These are phyloP conservation scores for Lachnum nothofagi DNA, from an alignment of 2,329 filamentous ascomycete species.

Conservation along the genomic window DNA sequence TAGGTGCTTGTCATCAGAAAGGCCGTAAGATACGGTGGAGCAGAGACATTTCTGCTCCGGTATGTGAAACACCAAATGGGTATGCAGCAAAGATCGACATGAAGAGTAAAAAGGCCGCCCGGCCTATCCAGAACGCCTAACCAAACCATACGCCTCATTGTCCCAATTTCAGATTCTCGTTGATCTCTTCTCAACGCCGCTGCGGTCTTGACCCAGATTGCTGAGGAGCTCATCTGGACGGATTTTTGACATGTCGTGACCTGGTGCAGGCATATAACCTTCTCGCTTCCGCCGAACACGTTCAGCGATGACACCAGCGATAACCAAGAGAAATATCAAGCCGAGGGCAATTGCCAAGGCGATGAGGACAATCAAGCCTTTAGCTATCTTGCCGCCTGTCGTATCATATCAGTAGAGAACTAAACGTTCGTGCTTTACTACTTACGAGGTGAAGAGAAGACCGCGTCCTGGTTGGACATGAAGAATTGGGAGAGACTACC, in stretches of 20 bases:
- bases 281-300: slow-evolving; percentile 70
- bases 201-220: slow-evolving; percentile 29
- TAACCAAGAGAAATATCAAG: slow-evolving; percentile 71
- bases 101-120: slow-evolving; percentile 20
- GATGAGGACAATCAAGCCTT: slow-evolving; percentile 77
- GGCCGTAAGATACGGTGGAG: slow-evolving; percentile 18
- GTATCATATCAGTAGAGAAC: slow-evolving; percentile 21
- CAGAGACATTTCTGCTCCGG: slow-evolving; percentile 14
- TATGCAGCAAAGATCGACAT: slow-evolving; percentile 26
- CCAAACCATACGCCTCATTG: slow-evolving; percentile 26
- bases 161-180: slow-evolving; percentile 27
- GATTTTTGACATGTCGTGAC: slow-evolving; percentile 53
- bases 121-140: slow-evolving; percentile 31
- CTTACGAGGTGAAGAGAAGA: slow-evolving; percentile 63
- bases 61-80: slow-evolving; percentile 22
- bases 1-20: slow-evolving; percentile 19
- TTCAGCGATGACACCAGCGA: slow-evolving; percentile 69
- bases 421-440: slow-evolving; percentile 19
- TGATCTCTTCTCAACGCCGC: slow-evolving; percentile 27
- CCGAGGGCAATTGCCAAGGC: slow-evolving; percentile 72
- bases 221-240: slow-evolving; percentile 51
- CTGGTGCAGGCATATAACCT: slow-evolving; percentile 72
- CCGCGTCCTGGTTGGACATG: slow-evolving; percentile 72
- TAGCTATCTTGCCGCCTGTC: slow-evolving; percentile 54
- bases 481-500: slow-evolving; percentile 80